These are phyloP conservation scores for Penicillium griseofulvum DNA, from an alignment of 2,329 filamentous ascomycete species.

Conservation along the genomic window DNA sequence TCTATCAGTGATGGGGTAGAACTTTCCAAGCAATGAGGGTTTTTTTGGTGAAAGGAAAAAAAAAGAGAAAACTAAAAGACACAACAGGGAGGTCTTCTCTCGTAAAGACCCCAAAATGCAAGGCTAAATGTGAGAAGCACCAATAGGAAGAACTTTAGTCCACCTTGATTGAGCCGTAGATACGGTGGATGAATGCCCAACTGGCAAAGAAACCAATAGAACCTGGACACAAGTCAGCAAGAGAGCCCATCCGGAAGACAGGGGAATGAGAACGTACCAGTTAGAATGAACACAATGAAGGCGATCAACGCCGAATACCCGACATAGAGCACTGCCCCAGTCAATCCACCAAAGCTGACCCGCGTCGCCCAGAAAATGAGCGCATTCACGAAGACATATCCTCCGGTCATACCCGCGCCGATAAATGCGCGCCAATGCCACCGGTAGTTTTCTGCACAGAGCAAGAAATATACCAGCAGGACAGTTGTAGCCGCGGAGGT, in stretches of 20 bases:
- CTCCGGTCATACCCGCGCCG: slow-evolving; percentile 83
- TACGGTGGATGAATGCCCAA: slow-evolving; percentile 90
- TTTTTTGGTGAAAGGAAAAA: not conserved
- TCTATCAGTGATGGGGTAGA: not conserved
- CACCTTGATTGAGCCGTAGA: slow-evolving; percentile 97
- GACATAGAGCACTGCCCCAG: slow-evolving; percentile 85
- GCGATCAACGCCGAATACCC: slow-evolving; percentile 89
- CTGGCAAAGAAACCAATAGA: slow-evolving; percentile 94
- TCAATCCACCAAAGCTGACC: slow-evolving; percentile 77
- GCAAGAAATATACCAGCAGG: slow-evolving; percentile 90
- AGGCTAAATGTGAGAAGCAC: not conserved
- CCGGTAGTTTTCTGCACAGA: slow-evolving; percentile 96
- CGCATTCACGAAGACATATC: slow-evolving; percentile 89
- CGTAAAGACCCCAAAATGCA: not conserved
- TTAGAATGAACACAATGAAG: slow-evolving; percentile 88
- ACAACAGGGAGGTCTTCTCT: not conserved
- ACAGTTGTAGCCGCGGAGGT: slow-evolving; percentile 91
- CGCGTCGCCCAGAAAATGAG: slow-evolving; percentile 88
- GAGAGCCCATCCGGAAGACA: not conserved
- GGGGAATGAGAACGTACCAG: slow-evolving; percentile 63
- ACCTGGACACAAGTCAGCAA: slow-evolving; percentile 52
- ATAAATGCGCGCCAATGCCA: slow-evolving; percentile 98
- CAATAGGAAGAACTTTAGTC: slow-evolving; percentile 56
- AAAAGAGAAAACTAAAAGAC: not conserved
- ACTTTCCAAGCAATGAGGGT: not conserved